phyloP scores from a whole-genome alignment of 306 rosid species.

The Fragaria iinumae region DNA sequence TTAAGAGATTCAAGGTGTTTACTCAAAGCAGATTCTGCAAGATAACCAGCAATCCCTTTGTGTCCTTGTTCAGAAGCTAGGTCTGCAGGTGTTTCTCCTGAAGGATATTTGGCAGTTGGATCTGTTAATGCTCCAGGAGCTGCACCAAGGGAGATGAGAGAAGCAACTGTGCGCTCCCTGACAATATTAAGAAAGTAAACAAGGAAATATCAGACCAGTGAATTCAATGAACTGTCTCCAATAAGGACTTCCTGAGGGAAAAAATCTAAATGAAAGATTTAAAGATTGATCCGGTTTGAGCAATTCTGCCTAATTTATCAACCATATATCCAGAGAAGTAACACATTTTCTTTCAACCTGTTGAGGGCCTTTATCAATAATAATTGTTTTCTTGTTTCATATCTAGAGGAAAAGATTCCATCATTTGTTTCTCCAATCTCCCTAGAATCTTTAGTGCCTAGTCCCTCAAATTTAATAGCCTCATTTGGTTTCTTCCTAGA shows the following conservation, averaged over 20 bases:
- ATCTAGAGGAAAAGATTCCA: background rate
- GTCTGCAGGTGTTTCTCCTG: conserved; percentile 82
- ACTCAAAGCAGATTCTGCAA: conserved; percentile 62
- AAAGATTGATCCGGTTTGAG: background rate
- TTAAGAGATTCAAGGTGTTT: conserved; percentile 57
- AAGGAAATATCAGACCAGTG: conserved; percentile 1
- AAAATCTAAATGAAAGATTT: background rate
- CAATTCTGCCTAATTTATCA: background rate
- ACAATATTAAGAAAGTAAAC: conserved; percentile 21
- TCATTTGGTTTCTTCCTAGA: background rate
- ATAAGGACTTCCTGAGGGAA: background rate
- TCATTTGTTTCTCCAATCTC: background rate
- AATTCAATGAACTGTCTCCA: background rate
- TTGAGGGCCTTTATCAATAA: background rate
- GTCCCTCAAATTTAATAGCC: background rate
- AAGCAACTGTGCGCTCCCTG: conserved; percentile 80
- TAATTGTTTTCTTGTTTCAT: too few relatives aligned
- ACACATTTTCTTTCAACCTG: background rate
- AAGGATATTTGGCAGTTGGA: conserved; percentile 59
- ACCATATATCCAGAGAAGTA: background rate
- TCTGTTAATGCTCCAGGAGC: conserved; percentile 74
- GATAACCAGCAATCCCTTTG: conserved; percentile 93
- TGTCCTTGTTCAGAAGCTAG: conserved; percentile 77
- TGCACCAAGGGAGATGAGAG: conserved; percentile 74
- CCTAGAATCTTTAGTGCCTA: background rate